Evolutionary conservation across 495 filamentous ascomycete genomes (phyloP), one percentile per base, ranked within the genome.

Genomic region (Trichocladium uniseriatum): DNA sequence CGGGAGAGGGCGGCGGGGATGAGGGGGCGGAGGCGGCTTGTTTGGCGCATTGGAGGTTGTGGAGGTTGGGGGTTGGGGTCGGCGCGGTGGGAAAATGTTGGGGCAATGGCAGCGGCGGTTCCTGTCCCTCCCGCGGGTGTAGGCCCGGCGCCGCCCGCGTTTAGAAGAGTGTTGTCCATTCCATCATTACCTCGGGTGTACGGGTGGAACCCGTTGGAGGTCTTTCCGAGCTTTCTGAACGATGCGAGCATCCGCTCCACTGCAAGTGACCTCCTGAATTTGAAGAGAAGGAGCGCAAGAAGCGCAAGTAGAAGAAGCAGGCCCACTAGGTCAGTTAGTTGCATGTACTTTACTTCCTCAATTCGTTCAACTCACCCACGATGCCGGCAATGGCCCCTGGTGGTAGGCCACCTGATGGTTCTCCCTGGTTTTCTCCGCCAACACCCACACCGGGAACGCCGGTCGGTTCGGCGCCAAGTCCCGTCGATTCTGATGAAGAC

Each of bases 301-400:
- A 56, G 54, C 3, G 36, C 41, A 6, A 56, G 42, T 3, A 56
- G 24, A 8, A 44, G 9, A 5, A 56, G 41, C 8, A 50, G 10
- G 1, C 49, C 49, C 13, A 56, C 54, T 56, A 18, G 6, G 43
- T 46, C 15, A 49, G 42, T 16, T n/a, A n/a, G n/a, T n/a, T n/a
- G n/a, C n/a, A n/a, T n/a, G n/a, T n/a, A n/a, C n/a, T n/a, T 5
- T n/a, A n/a, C n/a, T n/a, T n/a, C n/a, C n/a, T n/a, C n/a, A n/a
- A n/a, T n/a, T n/a, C n/a, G n/a, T n/a, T n/a, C n/a, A n/a, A 55
- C 53, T 43, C 24, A 55, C 53, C 48, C 14, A 52, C 39, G 0
- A 48, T 44, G 3, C 53, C 53, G 5, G 53, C 53, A 20, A 56
- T 52, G 8, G 44, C 53, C 52, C 11, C 51, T 1, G 45, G 24